Base-by-base conservation (phyloP, 345 rosid genomes). In the Citrus glauca region DNA sequence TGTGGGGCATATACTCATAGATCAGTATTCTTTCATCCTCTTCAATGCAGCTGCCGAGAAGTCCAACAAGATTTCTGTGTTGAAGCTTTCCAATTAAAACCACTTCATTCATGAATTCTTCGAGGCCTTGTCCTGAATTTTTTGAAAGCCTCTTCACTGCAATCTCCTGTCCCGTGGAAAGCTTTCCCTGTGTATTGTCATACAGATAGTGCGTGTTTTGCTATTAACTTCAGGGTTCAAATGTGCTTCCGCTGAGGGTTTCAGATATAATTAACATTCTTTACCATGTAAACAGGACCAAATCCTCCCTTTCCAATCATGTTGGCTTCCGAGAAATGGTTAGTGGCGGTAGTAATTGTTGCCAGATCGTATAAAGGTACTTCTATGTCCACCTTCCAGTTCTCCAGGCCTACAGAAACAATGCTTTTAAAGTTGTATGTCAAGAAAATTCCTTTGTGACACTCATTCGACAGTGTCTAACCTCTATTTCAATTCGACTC, bases 111-210 rank as follows among this genome's bases (percentile, higher is more conserved):
- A 60, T 82, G 75, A 88, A 83, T 76, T 86, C 85, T 22, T 72
- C 66, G 4, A 30, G 64, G 16, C 91, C 89, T 72, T 86, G 89
- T 13, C 70, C 57, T 37, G 89, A 84, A 62, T 71, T 64, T 40
- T 68, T 81, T 19, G 91, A 84, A 7, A 85, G 77, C 57, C 85
- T 85, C 63, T 88, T 86, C 60, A 81, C 85, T 13, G 91, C 88
- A 45, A 88, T 80, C 25, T 86, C 89, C 56, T 84, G 83, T 57
- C 84, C 83, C 7, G 73, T 53, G 5, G 28, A 48, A 24, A 84
- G 77, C 10, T 33, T 72, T 20, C 87, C 87, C 84, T 82, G 53
- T 68, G 53, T 27, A 25, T 45, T 9, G 1, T 4, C 27, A 19
- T 19, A 14, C 17, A n/a, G 38, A 40, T 17, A 25, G 20, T 22